Evolutionary conservation across 106 monocot species (phyloP).

Genomic region (Dendrobium chrysotoxum): DNA sequence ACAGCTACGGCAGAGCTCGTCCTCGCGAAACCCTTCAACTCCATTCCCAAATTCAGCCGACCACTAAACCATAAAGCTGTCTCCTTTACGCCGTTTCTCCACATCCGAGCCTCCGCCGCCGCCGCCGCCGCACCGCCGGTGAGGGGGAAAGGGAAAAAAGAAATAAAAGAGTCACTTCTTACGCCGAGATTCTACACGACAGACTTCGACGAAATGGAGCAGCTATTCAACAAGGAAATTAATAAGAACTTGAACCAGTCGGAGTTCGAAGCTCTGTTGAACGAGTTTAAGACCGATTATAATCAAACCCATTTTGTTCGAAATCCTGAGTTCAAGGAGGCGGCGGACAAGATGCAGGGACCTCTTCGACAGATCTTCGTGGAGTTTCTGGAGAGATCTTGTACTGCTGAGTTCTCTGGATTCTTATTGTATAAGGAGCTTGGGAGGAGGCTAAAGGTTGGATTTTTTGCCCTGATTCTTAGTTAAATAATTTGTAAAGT

Average conservation of each 20-base stretch:
- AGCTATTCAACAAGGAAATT: constrained; percentile 77
- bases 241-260: constrained; percentile 84
- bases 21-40: constrained; percentile 38
- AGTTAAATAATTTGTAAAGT: not conserved
- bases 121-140: constrained; percentile 12
- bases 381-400: constrained; percentile 95
- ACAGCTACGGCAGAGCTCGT: constrained; percentile 49
- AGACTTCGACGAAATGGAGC: constrained; percentile 96
- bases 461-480: not conserved
- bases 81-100: constrained; percentile 20
- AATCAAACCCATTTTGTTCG: constrained; percentile 98
- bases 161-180: constrained; percentile 75
- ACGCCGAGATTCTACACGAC: constrained; percentile 95
- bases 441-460: constrained; percentile 92
- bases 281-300: constrained; percentile 97
- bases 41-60: constrained; percentile 20
- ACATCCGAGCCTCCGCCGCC: constrained; percentile 21
- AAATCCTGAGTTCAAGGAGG: constrained; percentile 83
- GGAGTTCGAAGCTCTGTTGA: constrained; percentile 84
- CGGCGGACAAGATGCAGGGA: constrained; percentile 85
- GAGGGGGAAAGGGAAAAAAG: constrained; percentile 30
- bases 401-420: constrained; percentile 98
- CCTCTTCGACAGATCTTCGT: constrained; percentile 84
- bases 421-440: constrained; percentile 99
- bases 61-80: constrained; percentile 8